phyloP scores from a whole-genome alignment of 225 moss, liverwort and hornwort genomes.

The Physcomitrellopsis africana region DNA sequence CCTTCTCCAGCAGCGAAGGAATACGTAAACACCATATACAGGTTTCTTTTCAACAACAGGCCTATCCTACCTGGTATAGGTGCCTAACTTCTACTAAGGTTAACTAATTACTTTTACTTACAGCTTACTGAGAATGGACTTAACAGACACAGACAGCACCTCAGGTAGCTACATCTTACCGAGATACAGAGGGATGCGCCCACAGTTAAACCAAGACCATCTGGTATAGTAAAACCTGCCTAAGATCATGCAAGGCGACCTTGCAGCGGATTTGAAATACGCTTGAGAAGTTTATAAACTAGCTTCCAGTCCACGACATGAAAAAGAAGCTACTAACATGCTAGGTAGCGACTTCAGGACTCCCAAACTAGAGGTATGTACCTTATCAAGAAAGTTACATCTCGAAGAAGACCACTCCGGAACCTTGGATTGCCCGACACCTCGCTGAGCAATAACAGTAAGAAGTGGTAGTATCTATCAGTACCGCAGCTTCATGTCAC shows the following conservation, averaged over 20 bases:
- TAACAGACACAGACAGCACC: too few species aligned
- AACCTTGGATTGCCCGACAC: constrained; percentile 10
- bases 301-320: constrained; percentile 20
- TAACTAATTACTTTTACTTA: constrained; percentile 20
- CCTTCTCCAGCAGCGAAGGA: constrained; percentile 35
- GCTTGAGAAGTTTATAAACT: constrained; percentile 32
- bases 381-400: constrained; percentile 11
- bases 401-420: too few species aligned
- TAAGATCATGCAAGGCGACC: constrained; percentile 32
- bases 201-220: constrained; percentile 21
- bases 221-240: constrained; percentile 14
- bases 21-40: neutral
- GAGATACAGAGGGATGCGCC: constrained; percentile 24
- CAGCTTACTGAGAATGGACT: too few species aligned
- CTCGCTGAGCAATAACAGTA: constrained; percentile 10
- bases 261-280: constrained; percentile 30
- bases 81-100: constrained; percentile 39
- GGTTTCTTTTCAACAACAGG: constrained; percentile 30
- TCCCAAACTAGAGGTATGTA: constrained; percentile 26
- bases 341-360: constrained; percentile 30
- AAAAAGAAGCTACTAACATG: constrained; percentile 14
- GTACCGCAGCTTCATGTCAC: constrained; percentile 51
- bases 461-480: constrained; percentile 23
- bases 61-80: constrained; percentile 33
- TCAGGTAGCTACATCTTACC: constrained; percentile 20